These are phyloP conservation scores for Amorphotheca resinae DNA, from an alignment of 495 filamentous ascomycete species.

Conservation along the genomic window DNA sequence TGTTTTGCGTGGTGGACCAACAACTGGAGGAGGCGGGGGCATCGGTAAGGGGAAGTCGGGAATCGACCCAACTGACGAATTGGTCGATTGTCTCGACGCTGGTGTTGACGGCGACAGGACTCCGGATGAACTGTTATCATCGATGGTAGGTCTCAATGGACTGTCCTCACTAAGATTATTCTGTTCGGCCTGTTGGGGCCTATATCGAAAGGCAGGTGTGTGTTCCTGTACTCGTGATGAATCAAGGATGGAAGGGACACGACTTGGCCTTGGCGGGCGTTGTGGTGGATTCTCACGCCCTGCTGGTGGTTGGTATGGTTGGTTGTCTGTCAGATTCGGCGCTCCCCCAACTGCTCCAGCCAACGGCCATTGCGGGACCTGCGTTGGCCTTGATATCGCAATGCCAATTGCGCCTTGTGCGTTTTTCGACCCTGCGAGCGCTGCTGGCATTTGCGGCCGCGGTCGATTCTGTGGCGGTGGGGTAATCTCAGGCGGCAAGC, in stretches of 20 bases:
- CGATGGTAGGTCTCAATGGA: conserved; percentile 9
- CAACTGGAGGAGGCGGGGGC: conserved; percentile 29
- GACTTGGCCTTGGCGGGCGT: conserved; percentile 53
- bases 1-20: conserved; percentile 34
- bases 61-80: conserved; percentile 43
- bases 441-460: conserved; percentile 19
- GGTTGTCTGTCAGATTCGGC: conserved; percentile 23
- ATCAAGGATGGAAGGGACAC: conserved; percentile 41
- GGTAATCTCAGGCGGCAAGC: conserved; percentile 23
- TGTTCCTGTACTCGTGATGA: conserved; percentile 35
- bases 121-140: conserved; percentile 19
- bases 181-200: conserved; percentile 25
- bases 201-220: conserved; percentile 39
- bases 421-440: conserved; percentile 26
- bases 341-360: conserved; percentile 32
- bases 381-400: conserved; percentile 39
- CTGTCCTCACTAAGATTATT: background rate
- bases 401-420: conserved; percentile 28
- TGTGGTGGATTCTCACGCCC: conserved; percentile 48
- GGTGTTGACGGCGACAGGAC: conserved; percentile 24
- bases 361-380: conserved; percentile 41
- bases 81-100: conserved; percentile 37
- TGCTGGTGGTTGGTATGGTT: conserved; percentile 32
- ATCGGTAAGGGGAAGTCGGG: conserved; percentile 41
- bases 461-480: conserved; percentile 22